These are phyloP conservation scores for Trichoderma brevicompactum DNA, from an alignment of 2,329 filamentous ascomycete species.

Conservation along the genomic window DNA sequence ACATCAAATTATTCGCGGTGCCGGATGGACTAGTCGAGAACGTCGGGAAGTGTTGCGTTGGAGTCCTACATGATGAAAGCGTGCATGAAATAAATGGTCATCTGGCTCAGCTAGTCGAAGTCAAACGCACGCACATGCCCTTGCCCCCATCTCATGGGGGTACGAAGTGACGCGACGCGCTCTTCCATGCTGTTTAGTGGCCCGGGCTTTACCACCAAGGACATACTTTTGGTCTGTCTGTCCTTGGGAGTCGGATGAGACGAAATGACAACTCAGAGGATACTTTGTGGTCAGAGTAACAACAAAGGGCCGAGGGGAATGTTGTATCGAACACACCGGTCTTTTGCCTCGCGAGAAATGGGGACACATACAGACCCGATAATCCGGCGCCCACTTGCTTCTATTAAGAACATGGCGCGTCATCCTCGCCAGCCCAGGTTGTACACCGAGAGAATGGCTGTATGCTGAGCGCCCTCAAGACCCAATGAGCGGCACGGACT, in stretches of 20 bases:
- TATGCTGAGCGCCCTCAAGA: constrained; percentile 1
- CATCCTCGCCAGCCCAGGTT: constrained; percentile 20
- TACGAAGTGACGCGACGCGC: constrained; percentile 26
- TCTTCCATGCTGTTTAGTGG: constrained; percentile 16
- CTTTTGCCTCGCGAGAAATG: background rate
- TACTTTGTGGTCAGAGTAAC: constrained; percentile 7
- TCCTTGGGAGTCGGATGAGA: background rate
- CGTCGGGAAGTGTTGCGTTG: constrained; percentile 22
- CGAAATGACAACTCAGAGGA: background rate
- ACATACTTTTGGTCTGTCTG: background rate
- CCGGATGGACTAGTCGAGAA: constrained; percentile 26
- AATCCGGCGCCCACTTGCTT: constrained; percentile 17
- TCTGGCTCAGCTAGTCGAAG: constrained; percentile 29
- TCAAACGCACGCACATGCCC: constrained; percentile 26
- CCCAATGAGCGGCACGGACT: constrained; percentile 4
- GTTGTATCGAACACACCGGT: constrained; percentile 4
- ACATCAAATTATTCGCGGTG: constrained; percentile 4
- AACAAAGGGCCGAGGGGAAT: background rate
- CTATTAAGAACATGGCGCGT: constrained; percentile 19
- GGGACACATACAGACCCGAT: constrained; percentile 7
- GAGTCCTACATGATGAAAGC: constrained; percentile 25
- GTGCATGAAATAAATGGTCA: constrained; percentile 27
- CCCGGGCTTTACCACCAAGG: background rate
- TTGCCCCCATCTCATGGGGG: constrained; percentile 2
- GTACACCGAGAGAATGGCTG: constrained; percentile 19